Percentiles rank a stretch among this genome's conserved stretches.
phyloP scores from a whole-genome alignment of 208 protist species.

The Leishmania arabica region DNA sequence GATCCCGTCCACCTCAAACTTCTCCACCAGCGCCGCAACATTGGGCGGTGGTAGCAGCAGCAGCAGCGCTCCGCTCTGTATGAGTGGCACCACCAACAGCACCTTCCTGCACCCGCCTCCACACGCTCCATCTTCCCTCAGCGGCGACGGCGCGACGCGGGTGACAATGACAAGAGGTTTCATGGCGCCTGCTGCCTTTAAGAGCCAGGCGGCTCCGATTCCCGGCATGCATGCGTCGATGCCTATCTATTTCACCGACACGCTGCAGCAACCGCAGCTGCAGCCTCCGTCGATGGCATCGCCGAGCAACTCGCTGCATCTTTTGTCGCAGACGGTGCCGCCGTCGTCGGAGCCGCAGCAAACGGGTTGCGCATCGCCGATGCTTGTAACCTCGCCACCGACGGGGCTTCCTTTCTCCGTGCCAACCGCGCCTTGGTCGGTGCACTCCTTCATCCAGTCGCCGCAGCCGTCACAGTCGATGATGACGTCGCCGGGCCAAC shows the following conservation, averaged over 20 bases:
- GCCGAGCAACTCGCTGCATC: constrained; percentile 1
- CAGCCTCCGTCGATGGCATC: neutral
- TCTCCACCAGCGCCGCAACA: constrained; percentile 4
- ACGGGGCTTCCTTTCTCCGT: neutral
- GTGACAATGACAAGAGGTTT: neutral
- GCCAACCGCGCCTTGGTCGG: neutral
- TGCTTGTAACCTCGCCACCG: neutral
- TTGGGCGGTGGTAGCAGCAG: constrained; percentile 1
- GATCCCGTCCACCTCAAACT: constrained; percentile 2
- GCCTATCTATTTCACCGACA: constrained; percentile 8
- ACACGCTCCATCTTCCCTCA: neutral
- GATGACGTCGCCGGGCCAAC: neutral
- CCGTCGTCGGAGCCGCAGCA: neutral
- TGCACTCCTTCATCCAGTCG: constrained; percentile 4
- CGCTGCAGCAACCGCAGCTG: constrained; percentile 1
- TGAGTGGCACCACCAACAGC: neutral
- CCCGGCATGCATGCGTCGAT: neutral
- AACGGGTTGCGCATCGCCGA: neutral
- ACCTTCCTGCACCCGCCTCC: neutral
- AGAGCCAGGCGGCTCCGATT: neutral
- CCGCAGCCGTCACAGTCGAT: constrained; percentile 1
- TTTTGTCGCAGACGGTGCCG: neutral
- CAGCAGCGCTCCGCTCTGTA: neutral
- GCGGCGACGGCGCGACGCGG: constrained; percentile 1
- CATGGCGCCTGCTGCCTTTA: constrained; percentile 4